A percentile compares a stretch with the other conserved stretches of the same genome.
These are phyloP conservation scores for Paramyrothecium sp. DNA, from an alignment of 2,329 filamentous ascomycete genomes.

Conservation along the genomic window DNA sequence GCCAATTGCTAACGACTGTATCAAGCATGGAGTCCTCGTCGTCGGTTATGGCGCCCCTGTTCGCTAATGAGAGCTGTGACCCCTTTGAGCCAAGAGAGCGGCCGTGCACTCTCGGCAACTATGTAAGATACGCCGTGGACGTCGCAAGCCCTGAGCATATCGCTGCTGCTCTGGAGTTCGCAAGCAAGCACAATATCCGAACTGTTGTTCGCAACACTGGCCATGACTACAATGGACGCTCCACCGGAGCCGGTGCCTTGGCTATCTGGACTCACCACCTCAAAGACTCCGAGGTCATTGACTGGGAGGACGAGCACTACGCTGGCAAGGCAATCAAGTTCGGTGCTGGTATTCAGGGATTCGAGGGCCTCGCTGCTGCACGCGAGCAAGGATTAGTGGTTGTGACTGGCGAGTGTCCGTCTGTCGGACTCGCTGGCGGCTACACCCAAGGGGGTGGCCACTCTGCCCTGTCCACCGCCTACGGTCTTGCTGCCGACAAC, in stretches of 20 bases:
- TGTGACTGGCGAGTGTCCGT: constrained; percentile 53
- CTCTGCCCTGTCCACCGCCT: not conserved
- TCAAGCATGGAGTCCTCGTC: constrained; percentile 18
- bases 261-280: constrained; percentile 40
- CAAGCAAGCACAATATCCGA: constrained; percentile 38
- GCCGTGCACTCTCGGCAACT: constrained; percentile 43
- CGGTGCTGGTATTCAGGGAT: constrained; percentile 52
- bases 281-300: constrained; percentile 38
- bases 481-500: not conserved
- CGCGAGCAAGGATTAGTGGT: constrained; percentile 43
- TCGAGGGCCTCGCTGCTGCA: constrained; percentile 45
- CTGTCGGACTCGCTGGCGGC: constrained; percentile 59
- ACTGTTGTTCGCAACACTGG: constrained; percentile 53
- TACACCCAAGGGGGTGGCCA: constrained; percentile 37
- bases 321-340: constrained; percentile 50
- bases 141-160: constrained; percentile 28
- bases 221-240: constrained; percentile 52
- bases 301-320: constrained; percentile 42
- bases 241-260: constrained; percentile 48
- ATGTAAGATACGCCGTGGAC: constrained; percentile 38
- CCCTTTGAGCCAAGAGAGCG: constrained; percentile 27
- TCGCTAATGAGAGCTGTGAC: constrained; percentile 38
- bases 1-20: constrained; percentile 2
- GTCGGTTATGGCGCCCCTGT: constrained; percentile 33
- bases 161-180: constrained; percentile 27